Evolutionary conservation across 2,329 filamentous ascomycete genomes (phyloP).

Genomic region (Fusarium pilosicola): DNA sequence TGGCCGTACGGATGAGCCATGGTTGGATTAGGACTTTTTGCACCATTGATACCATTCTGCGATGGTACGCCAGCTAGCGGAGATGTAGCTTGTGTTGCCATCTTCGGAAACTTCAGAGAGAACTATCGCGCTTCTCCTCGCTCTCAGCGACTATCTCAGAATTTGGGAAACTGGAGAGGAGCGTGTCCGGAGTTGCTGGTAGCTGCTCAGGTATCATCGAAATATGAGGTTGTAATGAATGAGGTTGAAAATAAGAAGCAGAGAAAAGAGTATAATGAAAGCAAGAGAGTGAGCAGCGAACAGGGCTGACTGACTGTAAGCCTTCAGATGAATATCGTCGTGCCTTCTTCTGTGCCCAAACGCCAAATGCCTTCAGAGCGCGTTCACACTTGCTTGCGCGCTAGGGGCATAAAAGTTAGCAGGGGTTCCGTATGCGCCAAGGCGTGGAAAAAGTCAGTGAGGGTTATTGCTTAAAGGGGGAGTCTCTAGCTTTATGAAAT

Average conservation of each 20-base stretch:
- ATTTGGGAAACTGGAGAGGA: conserved; percentile 9
- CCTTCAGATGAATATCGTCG: not conserved
- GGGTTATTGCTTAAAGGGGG: not conserved
- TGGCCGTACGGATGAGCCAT: not conserved
- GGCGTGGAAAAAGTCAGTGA: not conserved
- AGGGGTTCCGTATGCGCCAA: not conserved
- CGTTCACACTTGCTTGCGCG: conserved; percentile 21
- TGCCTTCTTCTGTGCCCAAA: conserved; percentile 1
- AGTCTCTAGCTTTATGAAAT: conserved; percentile 14
- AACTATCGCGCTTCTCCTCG: conserved; percentile 4
- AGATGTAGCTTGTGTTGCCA: conserved; percentile 16
- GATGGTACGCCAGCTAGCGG: not conserved
- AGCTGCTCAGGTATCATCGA: conserved; percentile 1
- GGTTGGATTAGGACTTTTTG: conserved; percentile 4
- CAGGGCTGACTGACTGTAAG: not conserved
- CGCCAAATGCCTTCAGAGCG: conserved; percentile 7
- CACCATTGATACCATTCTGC: conserved; percentile 13
- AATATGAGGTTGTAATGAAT: not conserved
- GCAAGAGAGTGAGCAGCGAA: not conserved
- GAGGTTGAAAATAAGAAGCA: not conserved
- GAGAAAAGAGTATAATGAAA: not conserved
- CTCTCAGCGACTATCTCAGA: not conserved
- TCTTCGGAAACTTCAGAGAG: conserved; percentile 7
- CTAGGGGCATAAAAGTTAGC: not conserved
- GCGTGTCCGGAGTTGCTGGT: not conserved